Evolutionary conservation across 495 filamentous ascomycete species (phyloP).

Genomic region (Tuber melanosporum): DNA sequence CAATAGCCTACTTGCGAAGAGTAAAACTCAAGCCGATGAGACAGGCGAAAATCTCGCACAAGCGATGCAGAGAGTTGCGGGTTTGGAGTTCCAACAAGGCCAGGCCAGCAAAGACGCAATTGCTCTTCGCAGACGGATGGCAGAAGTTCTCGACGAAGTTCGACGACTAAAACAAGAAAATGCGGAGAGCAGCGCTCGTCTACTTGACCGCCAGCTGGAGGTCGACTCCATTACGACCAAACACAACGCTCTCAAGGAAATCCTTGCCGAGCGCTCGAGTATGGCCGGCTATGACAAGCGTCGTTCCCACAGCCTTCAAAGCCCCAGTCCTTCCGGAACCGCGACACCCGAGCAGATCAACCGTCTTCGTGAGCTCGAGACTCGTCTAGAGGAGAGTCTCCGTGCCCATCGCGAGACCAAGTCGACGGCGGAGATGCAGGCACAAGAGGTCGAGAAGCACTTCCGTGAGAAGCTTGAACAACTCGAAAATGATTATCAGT

Average conservation of each 20-base stretch:
- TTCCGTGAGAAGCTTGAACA: constrained; percentile 89
- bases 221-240: constrained; percentile 85
- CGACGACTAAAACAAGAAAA: constrained; percentile 69
- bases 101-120: constrained; percentile 90
- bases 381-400: constrained; percentile 70
- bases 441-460: constrained; percentile 72
- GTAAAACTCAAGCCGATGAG: constrained; percentile 80
- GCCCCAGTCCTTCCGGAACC: constrained; percentile 58
- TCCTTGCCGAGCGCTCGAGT: constrained; percentile 76
- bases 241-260: constrained; percentile 82
- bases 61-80: constrained; percentile 92
- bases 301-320: constrained; percentile 47
- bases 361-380: constrained; percentile 82
- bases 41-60: constrained; percentile 82
- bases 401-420: constrained; percentile 80
- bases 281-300: constrained; percentile 43
- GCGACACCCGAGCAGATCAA: constrained; percentile 65
- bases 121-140: constrained; percentile 78
- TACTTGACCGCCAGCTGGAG: constrained; percentile 79
- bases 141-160: constrained; percentile 70
- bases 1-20: constrained; percentile 71
- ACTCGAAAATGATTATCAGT: constrained; percentile 93
- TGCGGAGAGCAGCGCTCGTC: constrained; percentile 66
- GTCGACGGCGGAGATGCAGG: constrained; percentile 62
- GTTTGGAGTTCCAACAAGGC: constrained; percentile 92